Evolutionary conservation across 2,329 filamentous ascomycete species (phyloP), one percentile per base, ranked within the genome.

Genomic region (Ambrosiella xylebori): DNA sequence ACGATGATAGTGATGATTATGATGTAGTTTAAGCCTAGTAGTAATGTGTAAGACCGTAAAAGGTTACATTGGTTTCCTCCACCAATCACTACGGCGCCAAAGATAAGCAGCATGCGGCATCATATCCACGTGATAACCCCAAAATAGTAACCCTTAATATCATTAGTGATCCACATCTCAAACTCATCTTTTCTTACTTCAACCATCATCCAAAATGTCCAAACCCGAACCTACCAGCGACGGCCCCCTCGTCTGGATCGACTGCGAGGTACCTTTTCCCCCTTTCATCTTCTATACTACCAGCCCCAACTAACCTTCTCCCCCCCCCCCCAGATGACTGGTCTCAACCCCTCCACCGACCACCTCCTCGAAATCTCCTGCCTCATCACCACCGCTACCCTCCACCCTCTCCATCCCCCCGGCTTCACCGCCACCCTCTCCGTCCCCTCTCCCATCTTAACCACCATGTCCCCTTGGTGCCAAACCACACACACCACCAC

Each of bases 311-410:
- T 38, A 12, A 54, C 4, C 13, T 19, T 8, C 27, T n/a, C 40
- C 52, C 49, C n/a, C 64, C 27, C 15, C 40, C 52, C 49, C n/a
- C 64, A 95, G 88, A 98, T 98, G 93, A 97, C 71, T n/a, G 71
- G 71, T 9, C 66, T 73, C n/a, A 77, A 95, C 69, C 76, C 83
- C 1, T 79, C 86, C 60, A 81, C 74, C 38, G 91, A 97, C 67
- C 82, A 84, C 58, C 93, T 97, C 66, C 81, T 97, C 66, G 89
- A 95, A 65, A 85, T 97, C 59, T 91, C 85, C 70, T 96, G 90
- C 72, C 85, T 94, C 70, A 80, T 98, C 67, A 98, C 93, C 7
- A 86, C 90, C 64, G 78, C 81, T 57, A 75, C 88, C 61, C 79
- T 98, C 17, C 78, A 86, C 59, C 69, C 94, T 39, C 71, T 95